phyloP scores from a whole-genome alignment of 2,329 filamentous ascomycete genomes.

The Xylaria sp. region DNA sequence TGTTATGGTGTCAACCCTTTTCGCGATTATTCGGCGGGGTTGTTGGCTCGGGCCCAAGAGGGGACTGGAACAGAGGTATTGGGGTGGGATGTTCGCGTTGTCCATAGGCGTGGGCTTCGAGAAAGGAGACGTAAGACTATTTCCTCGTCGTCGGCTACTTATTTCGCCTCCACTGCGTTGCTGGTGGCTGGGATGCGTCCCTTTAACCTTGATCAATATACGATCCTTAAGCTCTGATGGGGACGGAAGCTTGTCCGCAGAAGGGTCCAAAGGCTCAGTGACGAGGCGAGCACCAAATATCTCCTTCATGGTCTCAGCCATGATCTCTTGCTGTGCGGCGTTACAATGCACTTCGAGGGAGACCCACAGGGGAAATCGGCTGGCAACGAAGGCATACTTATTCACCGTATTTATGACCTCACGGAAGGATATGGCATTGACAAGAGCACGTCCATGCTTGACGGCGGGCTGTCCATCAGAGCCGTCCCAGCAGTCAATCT shows the following conservation, averaged over 20 bases:
- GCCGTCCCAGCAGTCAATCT: slow-evolving; percentile 99
- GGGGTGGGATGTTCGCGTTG: slow-evolving; percentile 62
- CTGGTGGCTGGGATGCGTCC: slow-evolving; percentile 68
- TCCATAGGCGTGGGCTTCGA: slow-evolving; percentile 72
- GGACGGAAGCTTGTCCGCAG: slow-evolving; percentile 77
- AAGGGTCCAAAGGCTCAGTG: slow-evolving; percentile 76
- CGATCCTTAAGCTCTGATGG: slow-evolving; percentile 86
- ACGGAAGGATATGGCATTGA: slow-evolving; percentile 86
- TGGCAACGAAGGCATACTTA: slow-evolving; percentile 90
- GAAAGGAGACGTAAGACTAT: slow-evolving; percentile 83
- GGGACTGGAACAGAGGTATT: slow-evolving; percentile 65
- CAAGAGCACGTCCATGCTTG: slow-evolving; percentile 89
- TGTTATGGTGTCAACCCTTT: slow-evolving; percentile 67
- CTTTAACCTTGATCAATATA: slow-evolving; percentile 95
- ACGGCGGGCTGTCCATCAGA: slow-evolving; percentile 87
- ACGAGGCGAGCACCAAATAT: slow-evolving; percentile 85
- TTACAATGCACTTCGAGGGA: slow-evolving; percentile 97
- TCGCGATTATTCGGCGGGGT: slow-evolving; percentile 60
- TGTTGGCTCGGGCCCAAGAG: slow-evolving; percentile 63
- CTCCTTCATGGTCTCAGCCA: slow-evolving; percentile 90
- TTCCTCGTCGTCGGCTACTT: slow-evolving; percentile 65
- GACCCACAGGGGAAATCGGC: slow-evolving; percentile 90
- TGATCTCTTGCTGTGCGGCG: slow-evolving; percentile 81
- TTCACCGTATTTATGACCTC: slow-evolving; percentile 94
- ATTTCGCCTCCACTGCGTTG: slow-evolving; percentile 58